phyloP scores from a whole-genome alignment of 805 yeast species.

The Schwanniomyces vanrijiae region DNA sequence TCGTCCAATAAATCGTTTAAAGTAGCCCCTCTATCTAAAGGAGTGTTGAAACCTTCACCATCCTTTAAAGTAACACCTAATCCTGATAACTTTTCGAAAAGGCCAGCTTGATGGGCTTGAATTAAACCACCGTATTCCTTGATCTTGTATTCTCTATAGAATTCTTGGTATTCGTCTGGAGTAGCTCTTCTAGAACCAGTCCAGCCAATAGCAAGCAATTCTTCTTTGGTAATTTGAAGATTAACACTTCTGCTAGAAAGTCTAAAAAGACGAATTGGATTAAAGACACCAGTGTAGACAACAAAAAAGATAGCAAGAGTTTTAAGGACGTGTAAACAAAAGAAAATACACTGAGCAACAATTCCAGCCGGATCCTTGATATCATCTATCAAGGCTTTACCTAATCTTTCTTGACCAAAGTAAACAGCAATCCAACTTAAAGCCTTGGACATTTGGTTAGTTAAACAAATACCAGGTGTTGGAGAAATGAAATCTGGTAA shows the following conservation, averaged over 20 bases:
- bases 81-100: slow-evolving; percentile 55
- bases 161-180: slow-evolving; percentile 66
- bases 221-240: slow-evolving; percentile 46
- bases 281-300: slow-evolving; percentile 70
- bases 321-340: slow-evolving; percentile 70
- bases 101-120: slow-evolving; percentile 72
- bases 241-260: slow-evolving; percentile 27
- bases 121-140: slow-evolving; percentile 73
- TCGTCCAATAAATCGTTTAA: slow-evolving; percentile 32
- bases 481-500: slow-evolving; percentile 87
- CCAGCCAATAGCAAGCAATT: slow-evolving; percentile 79
- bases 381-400: slow-evolving; percentile 51
- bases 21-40: slow-evolving; percentile 41
- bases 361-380: slow-evolving; percentile 36
- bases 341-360: slow-evolving; percentile 64
- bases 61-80: slow-evolving; percentile 63
- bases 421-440: slow-evolving; percentile 19
- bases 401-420: slow-evolving; percentile 44
- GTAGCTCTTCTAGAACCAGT: slow-evolving; percentile 84
- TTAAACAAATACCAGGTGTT: slow-evolving; percentile 85
- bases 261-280: slow-evolving; percentile 55
- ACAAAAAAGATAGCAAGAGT: slow-evolving; percentile 52
- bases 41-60: slow-evolving; percentile 85
- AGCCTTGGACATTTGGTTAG: slow-evolving; percentile 50
- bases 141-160: slow-evolving; percentile 62